A percentile compares a stretch with the other conserved stretches of the same genome.
Conservation (phyloP, 768 basidiomycete genomes). For the Amanita rimosa region DNA sequence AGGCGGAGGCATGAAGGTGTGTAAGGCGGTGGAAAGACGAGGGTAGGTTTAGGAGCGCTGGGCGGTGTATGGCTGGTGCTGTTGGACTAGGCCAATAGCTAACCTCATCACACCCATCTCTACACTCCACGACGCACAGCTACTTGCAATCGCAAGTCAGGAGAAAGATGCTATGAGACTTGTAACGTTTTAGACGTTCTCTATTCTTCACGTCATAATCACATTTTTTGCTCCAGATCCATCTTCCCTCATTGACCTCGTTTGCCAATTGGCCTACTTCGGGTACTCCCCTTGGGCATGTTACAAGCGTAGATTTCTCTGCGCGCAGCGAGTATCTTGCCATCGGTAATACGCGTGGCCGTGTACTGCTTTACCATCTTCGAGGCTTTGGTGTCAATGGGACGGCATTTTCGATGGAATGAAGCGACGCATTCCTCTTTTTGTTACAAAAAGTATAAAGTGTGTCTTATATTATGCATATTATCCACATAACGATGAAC, state of each 20-base stretch:
- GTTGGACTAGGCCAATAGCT: conserved; percentile 43
- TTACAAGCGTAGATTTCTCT: conserved; percentile 81
- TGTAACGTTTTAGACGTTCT: too few relatives aligned
- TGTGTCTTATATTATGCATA: too few relatives aligned
- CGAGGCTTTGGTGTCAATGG: conserved; percentile 48
- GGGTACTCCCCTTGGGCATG: conserved; percentile 80
- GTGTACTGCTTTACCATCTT: conserved; percentile 78
- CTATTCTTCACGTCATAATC: conserved; percentile 1
- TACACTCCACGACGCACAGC: conserved; percentile 67
- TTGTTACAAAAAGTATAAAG: not conserved
- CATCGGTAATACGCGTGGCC: conserved; percentile 82
- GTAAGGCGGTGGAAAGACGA: conserved; percentile 83
- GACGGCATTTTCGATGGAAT: not conserved
- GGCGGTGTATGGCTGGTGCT: conserved; percentile 28
- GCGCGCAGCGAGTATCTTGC: conserved; percentile 78
- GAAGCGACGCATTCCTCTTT: not conserved
- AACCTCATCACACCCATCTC: conserved; percentile 87
- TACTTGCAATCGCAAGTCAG: conserved; percentile 82
- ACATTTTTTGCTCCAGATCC: conserved; percentile 43
- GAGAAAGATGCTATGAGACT: conserved; percentile 82
- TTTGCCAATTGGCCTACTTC: conserved; percentile 98
- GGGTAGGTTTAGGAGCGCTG: conserved; percentile 55
- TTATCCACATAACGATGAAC: too few relatives aligned
- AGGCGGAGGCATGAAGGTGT: conserved; percentile 54
- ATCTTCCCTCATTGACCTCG: conserved; percentile 76